A percentile compares a stretch with the other conserved stretches of the same genome.
These are phyloP conservation scores for Amanita polypyramis DNA, from an alignment of 768 basidiomycete genomes.

Conservation along the genomic window DNA sequence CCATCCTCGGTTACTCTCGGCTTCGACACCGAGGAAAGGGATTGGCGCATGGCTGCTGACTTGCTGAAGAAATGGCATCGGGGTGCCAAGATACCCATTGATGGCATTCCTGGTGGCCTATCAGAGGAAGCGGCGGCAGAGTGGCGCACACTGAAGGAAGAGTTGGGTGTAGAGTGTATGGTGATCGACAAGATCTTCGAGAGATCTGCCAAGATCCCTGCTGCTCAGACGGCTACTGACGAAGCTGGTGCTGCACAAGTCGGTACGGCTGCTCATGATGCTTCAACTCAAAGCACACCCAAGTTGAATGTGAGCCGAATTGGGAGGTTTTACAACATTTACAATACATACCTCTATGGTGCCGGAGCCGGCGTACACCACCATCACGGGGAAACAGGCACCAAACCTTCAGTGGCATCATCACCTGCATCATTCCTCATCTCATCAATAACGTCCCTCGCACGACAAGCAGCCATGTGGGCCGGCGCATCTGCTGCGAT, in stretches of 20 bases:
- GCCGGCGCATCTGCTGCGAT: conserved; percentile 54
- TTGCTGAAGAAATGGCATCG: conserved; percentile 64
- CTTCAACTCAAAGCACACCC: conserved; percentile 8
- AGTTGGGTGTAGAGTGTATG: conserved; percentile 66
- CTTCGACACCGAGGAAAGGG: conserved; percentile 39
- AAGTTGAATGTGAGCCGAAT: conserved; percentile 19
- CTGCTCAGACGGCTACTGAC: not conserved
- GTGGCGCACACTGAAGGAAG: conserved; percentile 72
- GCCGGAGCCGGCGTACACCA: conserved; percentile 10
- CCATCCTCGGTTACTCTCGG: conserved; percentile 12
- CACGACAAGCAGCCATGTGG: conserved; percentile 43
- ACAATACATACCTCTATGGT: conserved; percentile 60
- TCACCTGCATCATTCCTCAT: conserved; percentile 13
- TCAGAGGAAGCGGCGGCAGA: conserved; percentile 62
- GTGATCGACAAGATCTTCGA: conserved; percentile 68
- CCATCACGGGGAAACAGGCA: conserved; percentile 10
- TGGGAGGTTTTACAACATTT: conserved; percentile 74
- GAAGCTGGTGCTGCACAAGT: not conserved
- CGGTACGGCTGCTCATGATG: not conserved
- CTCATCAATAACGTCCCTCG: conserved; percentile 16
- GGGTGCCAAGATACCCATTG: conserved; percentile 38
- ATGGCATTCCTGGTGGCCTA: conserved; percentile 39
- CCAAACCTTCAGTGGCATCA: conserved; percentile 22
- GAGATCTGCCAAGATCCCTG: conserved; percentile 16
- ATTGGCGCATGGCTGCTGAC: conserved; percentile 43